phyloP scores from a whole-genome alignment of 441 rosid genomes.

The Brassica balearica region DNA sequence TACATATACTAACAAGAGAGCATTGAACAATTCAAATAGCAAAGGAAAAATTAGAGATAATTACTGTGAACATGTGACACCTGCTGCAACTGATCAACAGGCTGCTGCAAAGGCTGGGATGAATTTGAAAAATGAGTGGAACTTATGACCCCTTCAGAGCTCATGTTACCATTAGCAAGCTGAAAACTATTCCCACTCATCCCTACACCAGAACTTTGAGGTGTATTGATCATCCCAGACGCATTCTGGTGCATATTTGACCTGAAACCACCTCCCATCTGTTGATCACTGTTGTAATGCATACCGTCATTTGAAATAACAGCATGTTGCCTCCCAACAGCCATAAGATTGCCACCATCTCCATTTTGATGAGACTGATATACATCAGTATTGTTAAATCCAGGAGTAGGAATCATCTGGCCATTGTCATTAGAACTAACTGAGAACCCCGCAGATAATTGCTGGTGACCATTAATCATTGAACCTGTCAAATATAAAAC shows the following conservation, averaged over 20 bases:
- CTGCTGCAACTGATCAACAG: constrained; percentile 75
- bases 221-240: constrained; percentile 73
- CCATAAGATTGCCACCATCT: constrained; percentile 65
- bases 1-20: constrained; percentile 24
- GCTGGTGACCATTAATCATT: constrained; percentile 74
- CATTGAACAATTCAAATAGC: constrained; percentile 27
- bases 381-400: constrained; percentile 55
- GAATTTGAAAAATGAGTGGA: constrained; percentile 60
- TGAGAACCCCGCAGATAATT: constrained; percentile 62
- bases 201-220: constrained; percentile 70
- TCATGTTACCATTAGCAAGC: constrained; percentile 62
- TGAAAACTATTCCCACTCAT: constrained; percentile 66
- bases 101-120: constrained; percentile 74
- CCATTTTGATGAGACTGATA: constrained; percentile 62
- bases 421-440: constrained; percentile 68
- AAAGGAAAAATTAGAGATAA: constrained; percentile 39
- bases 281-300: constrained; percentile 73
- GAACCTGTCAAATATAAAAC: constrained; percentile 55
- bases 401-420: constrained; percentile 99
- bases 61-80: constrained; percentile 75
- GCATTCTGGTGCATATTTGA: constrained; percentile 77
- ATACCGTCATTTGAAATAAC: constrained; percentile 76
- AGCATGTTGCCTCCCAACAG: constrained; percentile 71
- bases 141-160: constrained; percentile 69
- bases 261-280: constrained; percentile 73